Evolutionary conservation across 371 early-diverging fungal genomes (phyloP).

Genomic region (Dinochytrium kinnereticum): DNA sequence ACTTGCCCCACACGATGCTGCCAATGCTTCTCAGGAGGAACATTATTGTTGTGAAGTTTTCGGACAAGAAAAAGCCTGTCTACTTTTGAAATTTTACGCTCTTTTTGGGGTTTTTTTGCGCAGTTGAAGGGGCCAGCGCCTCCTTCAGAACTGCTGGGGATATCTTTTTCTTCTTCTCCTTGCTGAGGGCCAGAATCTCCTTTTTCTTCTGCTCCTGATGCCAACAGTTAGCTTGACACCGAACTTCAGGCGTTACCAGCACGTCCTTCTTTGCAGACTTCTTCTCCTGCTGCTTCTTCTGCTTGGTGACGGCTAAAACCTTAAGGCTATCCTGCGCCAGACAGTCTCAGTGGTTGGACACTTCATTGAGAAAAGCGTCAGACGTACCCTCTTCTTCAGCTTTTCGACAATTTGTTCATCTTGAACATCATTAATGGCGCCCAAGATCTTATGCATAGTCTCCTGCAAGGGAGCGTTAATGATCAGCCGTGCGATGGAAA

Average conservation of each 20-base stretch:
- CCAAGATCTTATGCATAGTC: conserved; percentile 24
- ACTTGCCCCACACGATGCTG: conserved; percentile 61
- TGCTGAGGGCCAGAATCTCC: conserved; percentile 33
- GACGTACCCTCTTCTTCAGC: conserved; percentile 31
- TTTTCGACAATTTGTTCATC: conserved; percentile 29
- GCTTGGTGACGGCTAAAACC: background rate
- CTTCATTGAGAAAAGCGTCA: too few species aligned
- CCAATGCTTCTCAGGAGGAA: conserved; percentile 62
- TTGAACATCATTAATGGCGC: conserved; percentile 24
- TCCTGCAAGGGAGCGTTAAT: background rate
- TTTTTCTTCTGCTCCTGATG: conserved; percentile 27
- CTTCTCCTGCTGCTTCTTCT: background rate
- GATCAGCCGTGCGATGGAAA: too few species aligned
- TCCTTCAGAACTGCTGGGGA: background rate
- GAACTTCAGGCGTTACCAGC: background rate
- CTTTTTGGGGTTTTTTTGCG: background rate
- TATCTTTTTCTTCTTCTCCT: conserved; percentile 20
- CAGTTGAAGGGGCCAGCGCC: background rate
- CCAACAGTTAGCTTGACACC: background rate
- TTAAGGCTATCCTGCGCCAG: background rate
- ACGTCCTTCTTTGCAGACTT: conserved; percentile 8
- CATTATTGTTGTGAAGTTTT: conserved; percentile 37
- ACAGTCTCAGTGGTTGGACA: too few species aligned
- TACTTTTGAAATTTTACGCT: background rate
- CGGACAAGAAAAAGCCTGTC: background rate